A percentile compares a stretch with the other conserved stretches of the same genome.
Evolutionary conservation across 768 basidiomycete species (phyloP).

Genomic region (Lactarius trivialis): DNA sequence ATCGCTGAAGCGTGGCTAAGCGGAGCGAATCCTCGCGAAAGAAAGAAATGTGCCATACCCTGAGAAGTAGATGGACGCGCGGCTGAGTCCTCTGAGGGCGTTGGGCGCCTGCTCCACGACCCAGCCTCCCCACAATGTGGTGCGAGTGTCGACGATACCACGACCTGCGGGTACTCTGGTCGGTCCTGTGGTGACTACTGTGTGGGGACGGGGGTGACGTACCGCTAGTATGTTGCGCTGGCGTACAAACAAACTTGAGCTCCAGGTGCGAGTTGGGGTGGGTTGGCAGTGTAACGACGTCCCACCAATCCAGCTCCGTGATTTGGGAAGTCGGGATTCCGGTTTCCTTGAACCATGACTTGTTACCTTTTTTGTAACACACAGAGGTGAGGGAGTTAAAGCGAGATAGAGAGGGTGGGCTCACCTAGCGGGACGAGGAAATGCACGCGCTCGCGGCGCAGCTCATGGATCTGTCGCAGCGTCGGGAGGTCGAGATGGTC

Average conservation of each 20-base stretch:
- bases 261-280: constrained; percentile 12
- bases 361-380: constrained; percentile 23
- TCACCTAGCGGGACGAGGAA: constrained; percentile 38
- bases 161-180: constrained; percentile 27
- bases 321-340: constrained; percentile 32
- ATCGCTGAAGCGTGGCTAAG: constrained; percentile 28
- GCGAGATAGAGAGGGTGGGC: not conserved
- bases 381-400: no score
- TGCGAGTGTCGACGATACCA: constrained; percentile 30
- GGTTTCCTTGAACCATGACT: constrained; percentile 27
- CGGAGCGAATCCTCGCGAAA: not conserved
- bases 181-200: not conserved
- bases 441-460: constrained; percentile 23
- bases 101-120: constrained; percentile 29
- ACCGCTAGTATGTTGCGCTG: constrained; percentile 41
- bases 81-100: constrained; percentile 6
- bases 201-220: not conserved
- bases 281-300: constrained; percentile 26
- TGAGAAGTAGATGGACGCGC: constrained; percentile 27
- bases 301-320: constrained; percentile 40
- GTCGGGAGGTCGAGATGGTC: constrained; percentile 38
- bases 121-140: constrained; percentile 39
- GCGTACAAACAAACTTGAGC: constrained; percentile 34
- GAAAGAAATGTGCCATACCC: constrained; percentile 23
- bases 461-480: constrained; percentile 27